Conservation (phyloP, 2,329 filamentous ascomycete species). For the Ceratocystis variospora region DNA sequence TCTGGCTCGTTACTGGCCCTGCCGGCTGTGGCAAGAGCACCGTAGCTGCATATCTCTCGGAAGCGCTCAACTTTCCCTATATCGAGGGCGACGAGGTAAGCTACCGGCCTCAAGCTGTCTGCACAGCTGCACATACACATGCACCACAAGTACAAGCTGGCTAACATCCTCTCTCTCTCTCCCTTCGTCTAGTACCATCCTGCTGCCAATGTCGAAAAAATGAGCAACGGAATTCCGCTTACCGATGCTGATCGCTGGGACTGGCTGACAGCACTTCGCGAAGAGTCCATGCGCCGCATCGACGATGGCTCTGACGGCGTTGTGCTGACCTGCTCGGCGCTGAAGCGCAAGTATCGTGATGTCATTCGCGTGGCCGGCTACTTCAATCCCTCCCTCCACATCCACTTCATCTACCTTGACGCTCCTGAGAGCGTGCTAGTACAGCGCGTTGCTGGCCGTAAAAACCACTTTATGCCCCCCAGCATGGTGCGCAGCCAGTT, state of each 20-base stretch:
- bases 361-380: slow-evolving; percentile 72
- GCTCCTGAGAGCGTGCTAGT: slow-evolving; percentile 64
- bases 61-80: slow-evolving; percentile 51
- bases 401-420: slow-evolving; percentile 88
- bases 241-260: slow-evolving; percentile 95
- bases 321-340: slow-evolving; percentile 88
- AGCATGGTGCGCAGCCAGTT: slow-evolving; percentile 93
- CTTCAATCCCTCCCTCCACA: slow-evolving; percentile 54
- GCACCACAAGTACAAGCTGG: slow-evolving; percentile 6
- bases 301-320: slow-evolving; percentile 52
- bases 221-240: slow-evolving; percentile 68
- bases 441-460: slow-evolving; percentile 56
- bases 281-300: slow-evolving; percentile 47
- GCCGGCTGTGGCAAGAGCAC: slow-evolving; percentile 71
- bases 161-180: slow-evolving; percentile 21
- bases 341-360: slow-evolving; percentile 95
- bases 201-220: slow-evolving; percentile 73
- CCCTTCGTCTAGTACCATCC: slow-evolving; percentile 51
- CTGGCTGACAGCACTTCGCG: slow-evolving; percentile 71
- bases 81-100: slow-evolving; percentile 67
- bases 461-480: slow-evolving; percentile 91
- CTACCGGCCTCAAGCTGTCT: not conserved
- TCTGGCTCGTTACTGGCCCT: slow-evolving; percentile 68
- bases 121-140: slow-evolving; percentile 1
- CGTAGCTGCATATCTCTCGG: slow-evolving; percentile 51